Base-by-base conservation (phyloP, 768 basidiomycete species). In the Cystobasidium onofrii region DNA sequence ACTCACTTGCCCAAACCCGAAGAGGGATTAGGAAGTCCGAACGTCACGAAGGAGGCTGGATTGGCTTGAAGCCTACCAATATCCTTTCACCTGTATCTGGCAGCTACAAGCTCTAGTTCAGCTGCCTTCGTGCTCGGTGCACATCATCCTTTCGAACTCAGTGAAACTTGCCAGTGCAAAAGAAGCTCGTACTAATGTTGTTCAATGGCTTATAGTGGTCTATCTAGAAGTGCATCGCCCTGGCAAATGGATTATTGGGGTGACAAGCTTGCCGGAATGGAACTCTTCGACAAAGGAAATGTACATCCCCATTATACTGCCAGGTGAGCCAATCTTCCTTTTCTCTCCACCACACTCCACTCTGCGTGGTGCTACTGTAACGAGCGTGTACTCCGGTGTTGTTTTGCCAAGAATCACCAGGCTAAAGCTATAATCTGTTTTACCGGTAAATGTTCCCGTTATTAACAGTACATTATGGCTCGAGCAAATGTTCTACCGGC, bases 401-500 rank as follows among this genome's bases (percentile, higher is more conserved):
- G n/a, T n/a, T n/a, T n/a, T n/a, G n/a, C n/a, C n/a, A n/a, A n/a
- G n/a, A n/a, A n/a, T n/a, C n/a, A n/a, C n/a, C n/a, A n/a, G n/a
- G n/a, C n/a, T n/a, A n/a, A n/a, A n/a, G n/a, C n/a, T n/a, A n/a
- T 39, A 6, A 15, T 39, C 15, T 39, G 39, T 15, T 39, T 54
- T 29, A 54, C n/a, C 52, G 4, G 4, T 54, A 20, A 54, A n/a
- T 54, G 52, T 29, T n/a, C 27, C 27, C 27, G n/a, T 20, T 54
- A 7, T 60, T 20, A 4, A 13, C 33, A 60, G 57, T 31, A 52
- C 39, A 12, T 20, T 67, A 12, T 67, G 65, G 65, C 39, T 67
- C 34, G 65, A 67, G 46, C 65, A 67, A 36, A 67, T 67, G 65
- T 33, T 67, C 18, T 67, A 67, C 63, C 3, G 63, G 63, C 63